Conservation (phyloP, 2,329 filamentous ascomycete genomes). For the Penicillium sp. region DNA sequence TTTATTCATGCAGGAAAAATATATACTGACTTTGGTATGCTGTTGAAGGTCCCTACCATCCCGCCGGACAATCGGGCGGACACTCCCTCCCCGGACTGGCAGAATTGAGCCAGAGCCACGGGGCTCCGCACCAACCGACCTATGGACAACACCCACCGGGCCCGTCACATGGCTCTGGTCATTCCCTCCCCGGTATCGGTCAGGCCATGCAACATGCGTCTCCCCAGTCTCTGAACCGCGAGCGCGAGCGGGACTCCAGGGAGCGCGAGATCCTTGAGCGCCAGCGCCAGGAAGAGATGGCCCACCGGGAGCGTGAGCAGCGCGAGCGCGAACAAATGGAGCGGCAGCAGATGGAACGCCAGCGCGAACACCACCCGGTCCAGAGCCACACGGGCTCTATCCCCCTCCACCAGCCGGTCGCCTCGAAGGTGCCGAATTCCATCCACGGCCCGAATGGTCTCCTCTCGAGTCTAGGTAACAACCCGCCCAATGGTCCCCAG, state of each 20-base stretch:
- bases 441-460: constrained; percentile 92
- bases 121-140: constrained; percentile 39
- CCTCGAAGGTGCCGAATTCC: constrained; percentile 69
- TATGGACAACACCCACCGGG: constrained; percentile 42
- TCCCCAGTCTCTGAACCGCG: constrained; percentile 41
- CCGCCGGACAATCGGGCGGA: constrained; percentile 39
- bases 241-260: constrained; percentile 50
- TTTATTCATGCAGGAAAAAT: neutral
- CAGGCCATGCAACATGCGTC: constrained; percentile 43
- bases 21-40: constrained; percentile 17
- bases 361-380: constrained; percentile 62
- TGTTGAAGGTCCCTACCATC: constrained; percentile 39
- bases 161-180: constrained; percentile 34
- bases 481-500: constrained; percentile 51
- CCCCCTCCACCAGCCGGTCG: constrained; percentile 90
- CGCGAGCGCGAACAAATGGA: constrained; percentile 53
- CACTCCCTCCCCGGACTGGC: constrained; percentile 46
- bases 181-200: constrained; percentile 40
- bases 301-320: constrained; percentile 53
- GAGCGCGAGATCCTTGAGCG: constrained; percentile 51
- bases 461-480: constrained; percentile 66
- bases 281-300: constrained; percentile 54
- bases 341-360: constrained; percentile 53
- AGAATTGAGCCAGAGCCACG: constrained; percentile 45
- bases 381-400: constrained; percentile 85